Conservation (phyloP, 129 eudicot species). For the Deinandra increscens region DNA sequence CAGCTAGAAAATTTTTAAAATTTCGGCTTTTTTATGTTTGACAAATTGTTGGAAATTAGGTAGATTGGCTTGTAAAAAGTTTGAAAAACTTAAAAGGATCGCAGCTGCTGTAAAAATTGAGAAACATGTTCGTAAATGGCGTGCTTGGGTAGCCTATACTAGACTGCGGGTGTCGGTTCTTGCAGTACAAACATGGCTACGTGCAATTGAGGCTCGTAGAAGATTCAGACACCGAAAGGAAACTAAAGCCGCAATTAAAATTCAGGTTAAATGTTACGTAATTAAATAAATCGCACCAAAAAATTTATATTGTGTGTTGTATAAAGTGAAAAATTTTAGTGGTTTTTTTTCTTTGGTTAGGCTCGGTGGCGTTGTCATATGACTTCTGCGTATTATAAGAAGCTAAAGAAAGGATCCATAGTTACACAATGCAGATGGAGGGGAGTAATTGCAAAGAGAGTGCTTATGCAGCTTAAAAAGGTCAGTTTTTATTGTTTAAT, state of each 20-base stretch:
- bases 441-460: conserved; percentile 68
- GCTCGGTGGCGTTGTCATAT: conserved; percentile 85
- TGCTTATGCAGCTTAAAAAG: conserved; percentile 79
- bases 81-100: conserved; percentile 48
- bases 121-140: conserved; percentile 55
- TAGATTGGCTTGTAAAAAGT: conserved; percentile 57
- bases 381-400: conserved; percentile 56
- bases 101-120: conserved; percentile 79
- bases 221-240: conserved; percentile 54
- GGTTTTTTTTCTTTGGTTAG: conserved; percentile 31
- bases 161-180: conserved; percentile 60
- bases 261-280: conserved; percentile 55
- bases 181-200: conserved; percentile 66
- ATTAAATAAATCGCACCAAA: not conserved
- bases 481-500: conserved; percentile 33
- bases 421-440: conserved; percentile 92
- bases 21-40: conserved; percentile 6
- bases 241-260: conserved; percentile 70
- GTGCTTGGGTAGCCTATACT: conserved; percentile 59
- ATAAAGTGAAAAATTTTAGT: conserved; percentile 2
- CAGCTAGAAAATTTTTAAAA: not conserved
- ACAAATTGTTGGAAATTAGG: conserved; percentile 41
- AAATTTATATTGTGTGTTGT: not conserved
- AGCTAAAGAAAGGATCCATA: conserved; percentile 66
- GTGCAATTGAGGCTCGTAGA: conserved; percentile 78